Evolutionary conservation across 176 grass and related monocot genomes (phyloP), one percentile per base, ranked within the genome.

Genomic region (Rhipidocladum racemiflorum): DNA sequence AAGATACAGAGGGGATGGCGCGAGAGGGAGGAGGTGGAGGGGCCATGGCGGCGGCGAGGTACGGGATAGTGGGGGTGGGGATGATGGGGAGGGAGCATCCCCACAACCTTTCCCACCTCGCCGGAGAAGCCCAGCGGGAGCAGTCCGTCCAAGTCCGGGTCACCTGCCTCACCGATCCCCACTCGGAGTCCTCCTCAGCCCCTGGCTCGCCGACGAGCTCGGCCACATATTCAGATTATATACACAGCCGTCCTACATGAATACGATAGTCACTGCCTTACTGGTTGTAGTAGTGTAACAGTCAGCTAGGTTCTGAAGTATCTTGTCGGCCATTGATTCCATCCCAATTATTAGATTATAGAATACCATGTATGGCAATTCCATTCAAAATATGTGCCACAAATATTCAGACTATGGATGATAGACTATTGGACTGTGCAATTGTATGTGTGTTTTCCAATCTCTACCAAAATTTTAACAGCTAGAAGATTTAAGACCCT

Each of bases 71-170:
- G n/a, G n/a, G n/a, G n/a, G n/a, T n/a, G n/a, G n/a, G n/a, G n/a
- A n/a, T n/a, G n/a, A n/a, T n/a, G n/a, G n/a, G n/a, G n/a, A n/a
- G n/a, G n/a, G n/a, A 97, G 88, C 95, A 97, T 65, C 79, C 94
- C 73, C 64, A 87, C 57, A 97, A 97, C 74, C 95, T 97, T 16
- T 86, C 86, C 77, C 88, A 94, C 85, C 88, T 97, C 45, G 83
- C 92, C 50, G 51, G 48, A 42, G 83, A 92, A 63, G 76, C 60
- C 17, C 38, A 20, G 40, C 50, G 50, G 76, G n/a, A 91, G 44
- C 87, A n/a, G 42, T 15, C 70, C 24, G 82, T 81, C 77, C 38
- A 14, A 17, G 81, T 87, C 59, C 45, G 50, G 30, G 83, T 88
- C 73, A 86, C 92, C 11, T 87, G 90, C 81, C 86, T 2, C 83